Evolutionary conservation across 73 alveolate species (phyloP).

Genomic region (Paramecium primaurelia): DNA sequence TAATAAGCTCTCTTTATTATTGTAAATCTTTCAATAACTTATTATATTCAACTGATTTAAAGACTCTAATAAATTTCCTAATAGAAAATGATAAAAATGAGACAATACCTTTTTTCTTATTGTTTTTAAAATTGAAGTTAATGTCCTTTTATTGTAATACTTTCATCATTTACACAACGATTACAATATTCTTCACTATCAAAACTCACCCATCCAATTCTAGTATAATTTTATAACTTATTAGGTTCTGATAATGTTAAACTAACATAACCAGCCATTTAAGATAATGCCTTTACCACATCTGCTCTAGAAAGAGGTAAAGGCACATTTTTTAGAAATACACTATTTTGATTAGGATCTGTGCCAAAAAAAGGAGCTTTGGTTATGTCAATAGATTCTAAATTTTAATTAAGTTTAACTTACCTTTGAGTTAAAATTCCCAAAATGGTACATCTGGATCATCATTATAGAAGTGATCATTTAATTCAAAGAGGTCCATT

Average conservation of each 20-base stretch:
- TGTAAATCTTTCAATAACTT: not conserved
- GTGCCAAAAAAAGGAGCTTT: not conserved
- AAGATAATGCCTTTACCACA: not conserved
- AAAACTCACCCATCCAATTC: slow-evolving; percentile 29
- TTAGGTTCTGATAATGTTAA: slow-evolving; percentile 25
- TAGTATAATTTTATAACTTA: not conserved
- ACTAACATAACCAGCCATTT: not conserved
- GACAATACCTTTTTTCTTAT: not conserved
- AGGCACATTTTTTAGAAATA: slow-evolving; percentile 11
- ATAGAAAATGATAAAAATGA: not conserved
- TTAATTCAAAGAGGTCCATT: not conserved
- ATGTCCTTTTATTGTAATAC: not conserved
- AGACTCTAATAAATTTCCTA: slow-evolving; percentile 16
- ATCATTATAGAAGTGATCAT: slow-evolving; percentile 37
- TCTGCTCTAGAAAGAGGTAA: not conserved
- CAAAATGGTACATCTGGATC: slow-evolving; percentile 21
- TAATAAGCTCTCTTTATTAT: not conserved
- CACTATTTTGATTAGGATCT: slow-evolving; percentile 12
- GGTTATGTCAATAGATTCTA: not conserved
- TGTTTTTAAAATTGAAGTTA: not conserved
- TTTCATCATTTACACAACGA: not conserved
- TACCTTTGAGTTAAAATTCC: slow-evolving; percentile 41
- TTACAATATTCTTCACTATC: slow-evolving; percentile 22
- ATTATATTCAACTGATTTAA: slow-evolving; percentile 10
- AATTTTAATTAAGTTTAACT: not conserved